Evolutionary conservation across 768 basidiomycete genomes (phyloP), one percentile per base, ranked within the genome.

Genomic region (Lactifluus hygrophoroides): DNA sequence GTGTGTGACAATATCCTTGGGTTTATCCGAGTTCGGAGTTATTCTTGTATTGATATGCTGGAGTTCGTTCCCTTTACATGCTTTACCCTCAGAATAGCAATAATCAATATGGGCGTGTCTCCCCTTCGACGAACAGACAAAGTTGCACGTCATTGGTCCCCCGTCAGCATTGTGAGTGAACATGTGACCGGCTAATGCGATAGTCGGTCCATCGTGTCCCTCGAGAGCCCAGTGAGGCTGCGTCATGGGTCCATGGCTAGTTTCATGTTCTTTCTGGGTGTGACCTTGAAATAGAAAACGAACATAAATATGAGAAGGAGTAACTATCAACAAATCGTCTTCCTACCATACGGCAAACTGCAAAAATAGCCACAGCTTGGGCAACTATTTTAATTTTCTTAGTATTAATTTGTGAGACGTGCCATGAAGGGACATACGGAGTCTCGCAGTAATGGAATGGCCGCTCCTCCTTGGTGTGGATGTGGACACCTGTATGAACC

Each of bases 161-260:
- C 83, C 81, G 37, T 80, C 78, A 50, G 82, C 80, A 23, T 76
- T 73, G 60, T 17, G 75, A 78, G 65, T 81, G n/a, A n/a, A 85
- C 56, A 74, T 78, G 55, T 75, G 75, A 4, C 83, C 83, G 54
- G 78, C 75, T 3, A 84, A 70, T 60, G 84, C 84, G 0, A 83
- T 53, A 1, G 70, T 67, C 1, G 73, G 72, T 11, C 74, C 79
- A 17, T 81, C 77, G 1, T 76, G 75, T 1, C 79, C 81, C 47
- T 83, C 81, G 2, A 84, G 65, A 0, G 77, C 71, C 84, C 84
- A 85, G 37, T 73, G 72, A 1, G 80, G 78, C 53, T 71, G 74
- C 0, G 81, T 78, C 82, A 84, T 84, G 2, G 81, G 83, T 6
- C 83, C 84, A 49, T 85, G 83, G 9, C 73, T 74, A 0, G 83